These are phyloP conservation scores for Berkeleyomyces rouxiae DNA, from an alignment of 2,329 filamentous ascomycete genomes.

Conservation along the genomic window DNA sequence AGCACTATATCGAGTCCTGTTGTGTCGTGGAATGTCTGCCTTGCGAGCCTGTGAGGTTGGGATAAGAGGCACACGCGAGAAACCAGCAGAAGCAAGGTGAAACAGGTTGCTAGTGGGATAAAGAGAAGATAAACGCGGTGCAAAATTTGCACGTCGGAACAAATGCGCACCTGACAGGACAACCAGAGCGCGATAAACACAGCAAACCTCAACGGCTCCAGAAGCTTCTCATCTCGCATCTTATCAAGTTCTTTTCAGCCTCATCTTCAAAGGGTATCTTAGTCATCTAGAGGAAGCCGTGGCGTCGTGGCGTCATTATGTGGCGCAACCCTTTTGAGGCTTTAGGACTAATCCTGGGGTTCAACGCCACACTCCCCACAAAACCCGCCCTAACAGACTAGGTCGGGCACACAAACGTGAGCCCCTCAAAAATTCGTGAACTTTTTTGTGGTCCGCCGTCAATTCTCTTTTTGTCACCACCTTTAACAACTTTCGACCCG, in stretches of 20 bases:
- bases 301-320: background rate
- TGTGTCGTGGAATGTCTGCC: background rate
- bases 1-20: background rate
- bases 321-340: background rate
- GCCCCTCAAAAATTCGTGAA: conserved; percentile 10
- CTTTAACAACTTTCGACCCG: conserved; percentile 41
- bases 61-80: background rate
- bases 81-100: too few species aligned
- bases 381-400: conserved; percentile 9
- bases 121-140: background rate
- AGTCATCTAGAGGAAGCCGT: background rate
- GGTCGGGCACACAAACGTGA: conserved; percentile 9
- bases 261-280: background rate
- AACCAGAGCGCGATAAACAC: conserved; percentile 1
- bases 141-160: background rate
- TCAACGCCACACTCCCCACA: conserved; percentile 1
- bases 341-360: background rate
- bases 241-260: conserved; percentile 1
- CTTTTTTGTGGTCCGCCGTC: conserved; percentile 11
- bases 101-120: too few species aligned
- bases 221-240: conserved; percentile 10
- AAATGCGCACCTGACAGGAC: background rate
- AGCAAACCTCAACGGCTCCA: background rate
- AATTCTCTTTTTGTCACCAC: conserved; percentile 11
- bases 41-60: background rate